phyloP scores from a whole-genome alignment of 352 stramenopile species.

The Phytophthora litchii region DNA sequence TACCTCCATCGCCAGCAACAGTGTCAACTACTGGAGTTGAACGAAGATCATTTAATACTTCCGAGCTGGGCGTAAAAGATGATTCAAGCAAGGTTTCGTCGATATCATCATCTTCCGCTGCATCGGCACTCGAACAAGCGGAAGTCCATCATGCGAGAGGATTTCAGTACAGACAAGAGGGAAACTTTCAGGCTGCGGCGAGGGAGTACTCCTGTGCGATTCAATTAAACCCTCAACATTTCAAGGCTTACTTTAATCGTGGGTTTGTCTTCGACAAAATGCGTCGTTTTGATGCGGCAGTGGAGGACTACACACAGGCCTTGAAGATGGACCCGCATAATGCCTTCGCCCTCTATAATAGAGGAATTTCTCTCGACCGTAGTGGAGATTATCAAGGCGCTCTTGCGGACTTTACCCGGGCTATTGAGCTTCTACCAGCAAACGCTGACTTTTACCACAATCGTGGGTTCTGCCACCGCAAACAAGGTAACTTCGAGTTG shows the following conservation, averaged over 20 bases:
- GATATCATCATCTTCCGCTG: background rate
- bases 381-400: constrained; percentile 85
- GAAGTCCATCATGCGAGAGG: constrained; percentile 67
- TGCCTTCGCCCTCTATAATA: constrained; percentile 84
- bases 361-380: constrained; percentile 84
- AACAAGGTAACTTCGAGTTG: constrained; percentile 77
- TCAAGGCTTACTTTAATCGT: constrained; percentile 91
- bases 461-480: constrained; percentile 82
- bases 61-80: background rate
- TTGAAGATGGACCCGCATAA: constrained; percentile 75
- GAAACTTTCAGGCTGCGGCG: constrained; percentile 80
- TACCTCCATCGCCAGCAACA: constrained; percentile 16
- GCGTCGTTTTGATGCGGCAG: constrained; percentile 70
- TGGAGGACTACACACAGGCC: constrained; percentile 77
- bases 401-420: constrained; percentile 79
- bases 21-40: constrained; percentile 7
- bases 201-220: constrained; percentile 83
- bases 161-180: constrained; percentile 79
- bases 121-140: constrained; percentile 33
- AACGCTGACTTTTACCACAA: constrained; percentile 89
- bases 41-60: constrained; percentile 1
- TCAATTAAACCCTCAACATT: constrained; percentile 73
- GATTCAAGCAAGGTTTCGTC: background rate
- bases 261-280: constrained; percentile 89
- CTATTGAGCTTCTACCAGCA: constrained; percentile 74